Conservation (phyloP, 2,329 filamentous ascomycete species). For the Cryoendolithus antarcticus region DNA sequence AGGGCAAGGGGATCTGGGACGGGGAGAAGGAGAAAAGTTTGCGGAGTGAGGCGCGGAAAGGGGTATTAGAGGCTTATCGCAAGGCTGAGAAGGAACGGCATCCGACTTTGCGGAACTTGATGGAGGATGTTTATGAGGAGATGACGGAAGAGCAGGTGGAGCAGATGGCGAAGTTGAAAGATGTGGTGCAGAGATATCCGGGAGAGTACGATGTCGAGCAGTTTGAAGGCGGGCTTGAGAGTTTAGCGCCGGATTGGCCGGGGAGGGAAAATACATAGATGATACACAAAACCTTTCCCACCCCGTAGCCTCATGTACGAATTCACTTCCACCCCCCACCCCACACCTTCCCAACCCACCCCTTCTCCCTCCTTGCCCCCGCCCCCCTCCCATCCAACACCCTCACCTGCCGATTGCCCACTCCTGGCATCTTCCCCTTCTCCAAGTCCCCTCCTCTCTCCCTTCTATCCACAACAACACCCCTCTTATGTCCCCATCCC, state of each 20-base stretch:
- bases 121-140: slow-evolving; percentile 82
- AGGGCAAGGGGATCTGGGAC: slow-evolving; percentile 70
- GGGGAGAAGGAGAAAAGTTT: slow-evolving; percentile 68
- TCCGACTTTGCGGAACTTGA: slow-evolving; percentile 58
- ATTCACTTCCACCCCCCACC: slow-evolving; percentile 18
- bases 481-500: slow-evolving; percentile 15
- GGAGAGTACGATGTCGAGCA: slow-evolving; percentile 77
- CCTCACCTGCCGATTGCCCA: slow-evolving; percentile 7
- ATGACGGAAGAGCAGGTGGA: slow-evolving; percentile 64
- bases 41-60: slow-evolving; percentile 53
- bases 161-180: slow-evolving; percentile 65
- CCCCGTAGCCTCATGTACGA: too few species aligned
- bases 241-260: slow-evolving; percentile 27
- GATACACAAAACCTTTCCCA: too few species aligned
- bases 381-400: slow-evolving; percentile 5
- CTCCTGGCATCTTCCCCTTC: slow-evolving; percentile 4
- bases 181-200: slow-evolving; percentile 74
- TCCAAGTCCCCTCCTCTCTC: slow-evolving; percentile 20
- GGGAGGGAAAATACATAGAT: too few species aligned
- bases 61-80: slow-evolving; percentile 72
- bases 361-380: slow-evolving; percentile 8
- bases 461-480: slow-evolving; percentile 13
- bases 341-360: slow-evolving; percentile 12
- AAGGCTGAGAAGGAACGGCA: slow-evolving; percentile 74
- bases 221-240: slow-evolving; percentile 61